A percentile compares a stretch with the other conserved stretches of the same genome.
phyloP scores from a whole-genome alignment of 768 basidiomycete species.

The Kwoniella sp. region DNA sequence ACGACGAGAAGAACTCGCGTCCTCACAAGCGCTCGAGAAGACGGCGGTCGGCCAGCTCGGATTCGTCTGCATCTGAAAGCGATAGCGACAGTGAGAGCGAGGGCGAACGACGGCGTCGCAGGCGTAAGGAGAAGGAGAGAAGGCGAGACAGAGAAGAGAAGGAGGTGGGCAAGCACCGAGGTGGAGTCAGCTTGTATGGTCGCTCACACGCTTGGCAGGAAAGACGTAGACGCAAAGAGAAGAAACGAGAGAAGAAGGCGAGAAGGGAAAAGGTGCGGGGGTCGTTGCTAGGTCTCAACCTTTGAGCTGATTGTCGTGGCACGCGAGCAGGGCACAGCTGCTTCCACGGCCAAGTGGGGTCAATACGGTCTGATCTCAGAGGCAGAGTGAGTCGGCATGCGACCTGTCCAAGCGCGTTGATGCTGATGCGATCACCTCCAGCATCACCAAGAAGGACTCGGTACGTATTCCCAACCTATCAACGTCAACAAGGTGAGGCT shows the following conservation, averaged over 20 bases:
- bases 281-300: background rate
- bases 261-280: conserved; percentile 61
- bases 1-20: background rate
- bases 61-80: conserved; percentile 8
- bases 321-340: conserved; percentile 59
- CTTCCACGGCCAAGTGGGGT: conserved; percentile 71
- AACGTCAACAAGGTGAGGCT: too few species aligned
- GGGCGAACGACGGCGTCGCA: conserved; percentile 7
- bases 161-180: conserved; percentile 1
- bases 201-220: conserved; percentile 5
- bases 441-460: conserved; percentile 70
- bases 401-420: background rate
- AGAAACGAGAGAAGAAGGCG: conserved; percentile 33
- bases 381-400: conserved; percentile 62
- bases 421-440: conserved; percentile 41
- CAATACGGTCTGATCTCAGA: conserved; percentile 84
- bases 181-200: background rate
- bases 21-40: background rate
- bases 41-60: conserved; percentile 12
- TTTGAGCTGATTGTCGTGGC: too few species aligned
- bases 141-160: conserved; percentile 12
- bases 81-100: conserved; percentile 32
- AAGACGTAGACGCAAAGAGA: conserved; percentile 36
- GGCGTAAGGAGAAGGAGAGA: conserved; percentile 9
- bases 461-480: conserved; percentile 26